Conservation (phyloP, 306 rosid species). For the Ceratonia siliqua region DNA sequence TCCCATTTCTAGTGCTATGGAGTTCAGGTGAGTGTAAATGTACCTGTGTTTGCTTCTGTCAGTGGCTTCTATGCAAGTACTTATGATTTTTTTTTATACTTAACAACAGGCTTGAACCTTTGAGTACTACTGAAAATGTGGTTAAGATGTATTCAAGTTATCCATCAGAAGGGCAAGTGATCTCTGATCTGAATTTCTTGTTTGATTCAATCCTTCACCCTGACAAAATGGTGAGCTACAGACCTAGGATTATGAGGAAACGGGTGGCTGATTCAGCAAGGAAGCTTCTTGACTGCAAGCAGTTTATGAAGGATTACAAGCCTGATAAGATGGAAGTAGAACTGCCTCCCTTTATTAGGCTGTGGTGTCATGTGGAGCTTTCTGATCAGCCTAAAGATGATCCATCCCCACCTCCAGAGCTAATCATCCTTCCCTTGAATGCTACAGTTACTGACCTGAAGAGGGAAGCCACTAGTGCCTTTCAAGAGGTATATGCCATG, state of each 20-base stretch:
- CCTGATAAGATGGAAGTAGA: constrained; percentile 19
- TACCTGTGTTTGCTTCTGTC: background rate
- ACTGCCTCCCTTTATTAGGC: constrained; percentile 31
- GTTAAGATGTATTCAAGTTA: constrained; percentile 21
- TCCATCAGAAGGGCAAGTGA: constrained; percentile 54
- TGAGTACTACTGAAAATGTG: constrained; percentile 20
- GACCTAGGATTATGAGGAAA: constrained; percentile 40
- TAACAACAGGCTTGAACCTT: constrained; percentile 50
- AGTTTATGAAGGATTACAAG: constrained; percentile 66
- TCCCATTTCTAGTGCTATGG: constrained; percentile 48
- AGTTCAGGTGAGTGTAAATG: constrained; percentile 48
- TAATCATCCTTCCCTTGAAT: constrained; percentile 55
- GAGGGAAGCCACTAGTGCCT: constrained; percentile 46
- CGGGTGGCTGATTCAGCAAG: constrained; percentile 55
- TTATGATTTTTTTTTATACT: constrained; percentile 3
- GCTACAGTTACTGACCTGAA: constrained; percentile 62
- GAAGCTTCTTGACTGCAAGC: constrained; percentile 76
- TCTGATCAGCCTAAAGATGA: constrained; percentile 56
- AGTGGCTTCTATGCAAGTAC: background rate
- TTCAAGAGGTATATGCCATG: constrained; percentile 76
- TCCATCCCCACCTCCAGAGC: constrained; percentile 58
- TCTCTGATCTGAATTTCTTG: constrained; percentile 49
- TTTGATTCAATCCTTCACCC: constrained; percentile 60
- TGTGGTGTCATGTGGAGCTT: constrained; percentile 72
- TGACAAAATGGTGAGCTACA: constrained; percentile 46